Evolutionary conservation across 1,284 basidiomycete genomes (phyloP), one percentile per base, ranked within the genome.

Genomic region (Bjerkandera adusta): DNA sequence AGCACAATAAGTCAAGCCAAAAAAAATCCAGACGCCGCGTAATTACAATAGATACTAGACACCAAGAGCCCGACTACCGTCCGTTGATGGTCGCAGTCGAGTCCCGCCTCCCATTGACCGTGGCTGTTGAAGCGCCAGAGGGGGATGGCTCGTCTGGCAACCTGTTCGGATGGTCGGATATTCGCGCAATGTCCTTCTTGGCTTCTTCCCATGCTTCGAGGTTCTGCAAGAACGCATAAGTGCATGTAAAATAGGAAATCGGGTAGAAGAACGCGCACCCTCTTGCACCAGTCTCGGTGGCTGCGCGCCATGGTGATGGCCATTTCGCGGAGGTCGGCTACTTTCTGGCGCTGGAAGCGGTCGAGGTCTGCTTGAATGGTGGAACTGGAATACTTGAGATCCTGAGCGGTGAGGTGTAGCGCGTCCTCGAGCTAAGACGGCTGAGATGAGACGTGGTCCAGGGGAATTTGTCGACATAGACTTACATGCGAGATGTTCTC

Each of bases 301-400:
- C 86, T 86, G 56, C 80, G 79, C 1, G 93, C 92, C 76, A 97
- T 89, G 58, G 83, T 82, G 53, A 98, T 88, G 43, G 89, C 75
- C 89, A 99, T 92, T 61, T 95, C 87, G 32, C 92, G 76, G 52
- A 99, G 60, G 70, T 99, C 97, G 3, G 92, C 91, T 4, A 99
- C 96, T 66, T 99, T 99, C 70, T 98, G 94, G 16, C 97, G 79
- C 66, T 99, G 97, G 70, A 99, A 99, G 33, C 97, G 81, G 69
- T 99, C 97, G 53, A 99, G 73, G 68, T 99, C 97, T 5, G 92
- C 92, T 66, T 99, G 97, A 46, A 99, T 96, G 13, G 95, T 97
- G 32, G 86, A 89, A 57, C 89, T 95, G 0, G 93, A 91, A 67
- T 97, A 98, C 61, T 96, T 95, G 41, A 99, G 74, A 67, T 99